Base-by-base conservation (phyloP, 176 grass and related monocot species). In the Avena insularis region DNA sequence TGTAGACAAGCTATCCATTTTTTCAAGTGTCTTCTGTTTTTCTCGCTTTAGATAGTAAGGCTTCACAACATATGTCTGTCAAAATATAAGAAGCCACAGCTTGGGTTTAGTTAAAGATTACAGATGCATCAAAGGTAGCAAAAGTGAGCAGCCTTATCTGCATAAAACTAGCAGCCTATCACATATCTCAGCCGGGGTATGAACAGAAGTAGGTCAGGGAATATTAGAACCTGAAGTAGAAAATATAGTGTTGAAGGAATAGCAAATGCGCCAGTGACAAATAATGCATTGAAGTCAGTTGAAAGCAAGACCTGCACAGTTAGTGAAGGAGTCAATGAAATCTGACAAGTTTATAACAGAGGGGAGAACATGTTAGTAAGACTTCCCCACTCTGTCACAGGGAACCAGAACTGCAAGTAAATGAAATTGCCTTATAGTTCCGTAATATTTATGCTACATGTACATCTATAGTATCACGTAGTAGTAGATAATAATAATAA, bases 241-340 rank as follows among this genome's bases (percentile, higher is more conserved):
- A 96, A 96, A 94, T 96, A 99, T 20, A 99, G 85, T 79, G 94
- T 93, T 29, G 97, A 96, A 89, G 97, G 97, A 83, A 99, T 91
- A 82, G 92, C 83, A 90, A 99, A 89, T 62, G 92, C 83, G n/a
- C 92, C 90, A 63, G 92, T 88, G 45, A 84, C 88, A 85, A 96
- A 86, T 86, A 92, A 85, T 36, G 89, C 86, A 87, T 99, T 87
- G 21, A 96, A 75, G 75, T 96, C 89, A 85, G 86, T 83, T 9
- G 94, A 96, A 89, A 99, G 94, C 83, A 96, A 71, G 79, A 99
- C 90, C 97, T 99, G 85, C 82, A 87, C 67, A 86, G 43, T 86
- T 40, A 84, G 49, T n/a, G 46, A 81, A 84, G 77, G 53, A 71
- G 47, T 85, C 23, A 82, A 68, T 80, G 62, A 74, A 87, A 87